A percentile compares a stretch with the other conserved stretches of the same genome.
These are phyloP conservation scores for Lactarius akahatsu DNA, from an alignment of 768 basidiomycete genomes.

Conservation along the genomic window DNA sequence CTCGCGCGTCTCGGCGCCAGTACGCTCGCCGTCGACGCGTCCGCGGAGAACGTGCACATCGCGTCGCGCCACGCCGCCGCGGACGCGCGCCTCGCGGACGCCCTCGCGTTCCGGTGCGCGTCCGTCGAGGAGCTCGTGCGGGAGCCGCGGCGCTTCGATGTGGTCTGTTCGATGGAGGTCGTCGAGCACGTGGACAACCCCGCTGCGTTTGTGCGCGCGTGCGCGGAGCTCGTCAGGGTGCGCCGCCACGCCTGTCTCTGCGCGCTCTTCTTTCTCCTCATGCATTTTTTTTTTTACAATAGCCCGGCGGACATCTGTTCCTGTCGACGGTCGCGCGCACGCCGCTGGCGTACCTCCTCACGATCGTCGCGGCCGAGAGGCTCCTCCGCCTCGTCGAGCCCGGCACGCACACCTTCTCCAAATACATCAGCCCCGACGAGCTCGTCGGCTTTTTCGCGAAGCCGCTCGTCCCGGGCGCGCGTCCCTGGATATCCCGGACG, in stretches of 20 bases:
- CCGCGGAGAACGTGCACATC: slow-evolving; percentile 80
- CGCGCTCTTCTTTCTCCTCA: too few species aligned
- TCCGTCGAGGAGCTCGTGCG: slow-evolving; percentile 73
- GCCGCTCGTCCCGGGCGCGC: slow-evolving; percentile 39
- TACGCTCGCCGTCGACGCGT: slow-evolving; percentile 93
- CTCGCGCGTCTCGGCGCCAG: slow-evolving; percentile 83
- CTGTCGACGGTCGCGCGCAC: slow-evolving; percentile 93
- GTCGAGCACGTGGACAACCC: slow-evolving; percentile 97
- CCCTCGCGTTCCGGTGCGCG: slow-evolving; percentile 65
- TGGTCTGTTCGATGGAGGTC: slow-evolving; percentile 98
- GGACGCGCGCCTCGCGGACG: slow-evolving; percentile 59
- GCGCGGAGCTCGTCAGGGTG: slow-evolving; percentile 87
- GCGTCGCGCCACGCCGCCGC: slow-evolving; percentile 77
- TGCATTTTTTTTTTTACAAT: too few species aligned
- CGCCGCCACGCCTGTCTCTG: slow-evolving; percentile 23
- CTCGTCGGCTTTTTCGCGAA: slow-evolving; percentile 77
- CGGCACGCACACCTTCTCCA: slow-evolving; percentile 90
- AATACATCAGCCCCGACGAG: slow-evolving; percentile 86
- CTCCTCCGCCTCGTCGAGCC: slow-evolving; percentile 73
- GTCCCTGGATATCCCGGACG: slow-evolving; percentile 60
- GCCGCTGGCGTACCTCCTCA: slow-evolving; percentile 65
- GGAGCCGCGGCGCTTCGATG: slow-evolving; percentile 71
- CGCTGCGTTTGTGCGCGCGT: slow-evolving; percentile 72
- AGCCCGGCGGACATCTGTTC: slow-evolving; percentile 97
- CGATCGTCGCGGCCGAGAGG: slow-evolving; percentile 79